These are phyloP conservation scores for Syncephalis plumigaleata DNA, from an alignment of 371 early-diverging fungal species.

Conservation along the genomic window DNA sequence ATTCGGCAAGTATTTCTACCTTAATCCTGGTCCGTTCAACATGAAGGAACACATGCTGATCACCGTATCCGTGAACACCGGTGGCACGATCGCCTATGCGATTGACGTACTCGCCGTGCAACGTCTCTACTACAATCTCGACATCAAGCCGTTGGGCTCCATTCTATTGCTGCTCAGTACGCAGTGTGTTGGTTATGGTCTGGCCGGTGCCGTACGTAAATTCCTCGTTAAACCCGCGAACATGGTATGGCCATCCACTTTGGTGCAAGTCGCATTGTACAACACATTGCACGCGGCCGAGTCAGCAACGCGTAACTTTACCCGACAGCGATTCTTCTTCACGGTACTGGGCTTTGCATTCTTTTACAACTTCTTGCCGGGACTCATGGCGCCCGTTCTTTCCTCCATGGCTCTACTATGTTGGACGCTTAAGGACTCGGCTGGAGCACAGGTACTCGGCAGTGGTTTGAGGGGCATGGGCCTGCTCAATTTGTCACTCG, in stretches of 20 bases:
- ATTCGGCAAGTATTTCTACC: conserved; percentile 6
- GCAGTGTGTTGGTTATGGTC: conserved; percentile 63
- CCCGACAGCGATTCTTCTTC: too few relatives aligned
- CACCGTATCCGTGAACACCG: conserved; percentile 23
- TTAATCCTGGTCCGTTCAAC: conserved; percentile 63
- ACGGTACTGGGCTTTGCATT: conserved; percentile 8
- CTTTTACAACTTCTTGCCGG: conserved; percentile 34
- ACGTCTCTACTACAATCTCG: too few relatives aligned
- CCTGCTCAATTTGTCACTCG: conserved; percentile 15
- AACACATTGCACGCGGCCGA: conserved; percentile 37
- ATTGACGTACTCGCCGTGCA: too few relatives aligned
- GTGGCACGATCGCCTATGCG: too few relatives aligned
- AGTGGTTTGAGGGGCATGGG: conserved; percentile 19
- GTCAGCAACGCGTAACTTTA: too few relatives aligned
- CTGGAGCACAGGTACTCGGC: conserved; percentile 26
- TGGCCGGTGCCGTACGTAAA: conserved; percentile 59
- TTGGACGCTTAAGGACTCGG: conserved; percentile 23
- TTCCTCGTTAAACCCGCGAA: conserved; percentile 63
- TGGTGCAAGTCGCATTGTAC: conserved; percentile 58
- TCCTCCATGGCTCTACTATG: conserved; percentile 22
- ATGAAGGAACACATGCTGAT: conserved; percentile 64
- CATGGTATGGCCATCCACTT: conserved; percentile 76
- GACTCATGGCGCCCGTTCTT: conserved; percentile 30
- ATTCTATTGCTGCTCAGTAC: conserved; percentile 21
- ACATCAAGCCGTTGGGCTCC: too few relatives aligned